Conservation (phyloP, 2,329 filamentous ascomycete species). For the Pleurostoma richardsiae region DNA sequence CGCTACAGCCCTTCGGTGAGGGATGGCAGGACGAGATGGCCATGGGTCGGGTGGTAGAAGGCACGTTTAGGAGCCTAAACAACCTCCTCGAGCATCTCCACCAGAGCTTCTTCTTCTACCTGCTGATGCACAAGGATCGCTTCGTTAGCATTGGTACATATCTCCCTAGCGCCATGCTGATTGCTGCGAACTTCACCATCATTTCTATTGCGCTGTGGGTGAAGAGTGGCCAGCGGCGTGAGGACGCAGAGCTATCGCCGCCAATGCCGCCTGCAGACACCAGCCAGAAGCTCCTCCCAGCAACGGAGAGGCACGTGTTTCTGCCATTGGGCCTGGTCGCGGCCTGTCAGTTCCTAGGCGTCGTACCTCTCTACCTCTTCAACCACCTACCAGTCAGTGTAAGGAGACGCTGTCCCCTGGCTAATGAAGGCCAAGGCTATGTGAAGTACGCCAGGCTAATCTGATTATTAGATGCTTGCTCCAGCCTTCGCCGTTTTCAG, state of each 20-base stretch:
- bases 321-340: constrained; percentile 70
- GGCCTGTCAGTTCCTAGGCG: constrained; percentile 68
- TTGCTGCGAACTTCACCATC: constrained; percentile 92
- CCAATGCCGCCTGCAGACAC: neutral
- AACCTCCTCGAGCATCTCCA: constrained; percentile 95
- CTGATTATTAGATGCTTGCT: constrained; percentile 45
- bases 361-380: constrained; percentile 81
- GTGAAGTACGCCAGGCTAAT: too few species aligned
- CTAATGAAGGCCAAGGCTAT: neutral
- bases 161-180: constrained; percentile 92
- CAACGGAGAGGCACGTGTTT: constrained; percentile 61
- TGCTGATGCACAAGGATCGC: constrained; percentile 83
- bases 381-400: constrained; percentile 67
- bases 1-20: constrained; percentile 80
- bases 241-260: constrained; percentile 12
- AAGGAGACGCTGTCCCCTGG: constrained; percentile 23
- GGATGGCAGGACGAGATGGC: constrained; percentile 99
- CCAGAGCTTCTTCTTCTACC: constrained; percentile 99
- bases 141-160: constrained; percentile 99
- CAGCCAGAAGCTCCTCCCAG: neutral
- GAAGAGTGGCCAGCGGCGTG: constrained; percentile 60
- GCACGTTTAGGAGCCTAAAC: constrained; percentile 88
- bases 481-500: constrained; percentile 55
- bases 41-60: constrained; percentile 83
- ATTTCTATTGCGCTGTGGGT: constrained; percentile 95